Conservation (phyloP, 164 flowering plant genomes). For the Nelumbo lutea region DNA sequence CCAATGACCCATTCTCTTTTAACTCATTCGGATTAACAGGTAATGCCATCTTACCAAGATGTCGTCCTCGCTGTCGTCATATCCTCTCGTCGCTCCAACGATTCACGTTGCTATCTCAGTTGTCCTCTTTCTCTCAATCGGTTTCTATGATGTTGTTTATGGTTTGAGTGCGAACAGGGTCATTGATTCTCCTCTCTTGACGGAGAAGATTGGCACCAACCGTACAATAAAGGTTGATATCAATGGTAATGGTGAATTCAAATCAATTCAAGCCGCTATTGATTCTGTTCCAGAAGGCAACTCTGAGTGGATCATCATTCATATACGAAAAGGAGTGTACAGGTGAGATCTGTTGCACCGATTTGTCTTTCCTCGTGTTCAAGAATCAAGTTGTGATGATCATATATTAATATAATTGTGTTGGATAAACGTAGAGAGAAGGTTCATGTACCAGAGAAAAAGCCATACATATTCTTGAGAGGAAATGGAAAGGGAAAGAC, state of each 20-base stretch:
- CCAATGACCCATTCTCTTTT: no score
- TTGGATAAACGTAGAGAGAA: constrained; percentile 49
- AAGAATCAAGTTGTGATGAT: no score
- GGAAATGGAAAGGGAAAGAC: constrained; percentile 38
- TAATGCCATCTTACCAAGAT: no score
- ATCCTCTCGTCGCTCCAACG: no score
- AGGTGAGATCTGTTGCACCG: constrained; percentile 29
- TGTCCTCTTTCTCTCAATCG: background rate
- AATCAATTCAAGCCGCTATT: constrained; percentile 67
- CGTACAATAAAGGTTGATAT: constrained; percentile 59
- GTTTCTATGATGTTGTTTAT: background rate
- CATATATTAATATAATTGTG: no score
- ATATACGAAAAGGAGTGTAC: constrained; percentile 68
- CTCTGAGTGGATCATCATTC: constrained; percentile 64
- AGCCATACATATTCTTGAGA: constrained; percentile 55
- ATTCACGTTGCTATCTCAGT: background rate
- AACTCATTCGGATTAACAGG: no score
- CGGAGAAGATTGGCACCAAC: constrained; percentile 45
- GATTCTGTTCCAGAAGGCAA: constrained; percentile 71
- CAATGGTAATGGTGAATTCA: constrained; percentile 69
- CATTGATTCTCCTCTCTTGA: constrained; percentile 23
- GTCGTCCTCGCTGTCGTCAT: no score
- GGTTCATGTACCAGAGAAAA: constrained; percentile 55
- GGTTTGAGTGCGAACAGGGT: constrained; percentile 17
- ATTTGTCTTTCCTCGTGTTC: no score